A percentile compares a stretch with the other conserved stretches of the same genome.
phyloP scores from a whole-genome alignment of 2,329 filamentous ascomycete genomes.

The Rutstroemia sp. region DNA sequence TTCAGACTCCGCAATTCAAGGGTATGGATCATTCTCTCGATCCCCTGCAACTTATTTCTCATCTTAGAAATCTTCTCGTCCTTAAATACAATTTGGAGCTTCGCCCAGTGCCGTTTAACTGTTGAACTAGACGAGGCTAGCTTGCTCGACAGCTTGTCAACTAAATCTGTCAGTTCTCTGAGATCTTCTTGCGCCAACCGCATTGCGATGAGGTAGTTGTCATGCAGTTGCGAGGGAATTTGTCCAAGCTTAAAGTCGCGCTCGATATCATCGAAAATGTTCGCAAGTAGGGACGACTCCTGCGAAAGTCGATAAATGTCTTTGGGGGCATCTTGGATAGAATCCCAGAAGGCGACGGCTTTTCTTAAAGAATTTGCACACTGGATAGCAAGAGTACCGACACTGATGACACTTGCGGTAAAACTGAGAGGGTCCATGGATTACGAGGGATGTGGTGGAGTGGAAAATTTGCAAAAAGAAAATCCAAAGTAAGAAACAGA shows the following conservation, averaged over 20 bases:
- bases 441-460: not conserved
- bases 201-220: not conserved
- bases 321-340: slow-evolving; percentile 12
- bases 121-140: not conserved
- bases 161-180: slow-evolving; percentile 1
- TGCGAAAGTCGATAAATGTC: slow-evolving; percentile 10
- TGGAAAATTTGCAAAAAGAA: not conserved
- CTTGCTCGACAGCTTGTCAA: not conserved
- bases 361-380: slow-evolving; percentile 6
- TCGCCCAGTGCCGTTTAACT: slow-evolving; percentile 6
- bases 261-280: slow-evolving; percentile 2
- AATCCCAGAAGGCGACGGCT: slow-evolving; percentile 10
- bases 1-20: slow-evolving; percentile 3
- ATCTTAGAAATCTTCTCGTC: slow-evolving; percentile 10
- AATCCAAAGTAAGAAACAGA: not conserved
- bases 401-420: slow-evolving; percentile 10
- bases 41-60: slow-evolving; percentile 2
- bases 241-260: not conserved
- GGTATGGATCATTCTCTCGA: slow-evolving; percentile 5
- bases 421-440: slow-evolving; percentile 1
- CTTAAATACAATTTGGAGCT: slow-evolving; percentile 4
- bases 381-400: slow-evolving; percentile 11
- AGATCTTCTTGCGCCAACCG: slow-evolving; percentile 7
- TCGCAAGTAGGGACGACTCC: slow-evolving; percentile 7
- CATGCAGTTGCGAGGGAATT: not conserved